Evolutionary conservation across 371 early-diverging fungal species (phyloP), one percentile per base, ranked within the genome.

Genomic region (Mucor circinelloides): DNA sequence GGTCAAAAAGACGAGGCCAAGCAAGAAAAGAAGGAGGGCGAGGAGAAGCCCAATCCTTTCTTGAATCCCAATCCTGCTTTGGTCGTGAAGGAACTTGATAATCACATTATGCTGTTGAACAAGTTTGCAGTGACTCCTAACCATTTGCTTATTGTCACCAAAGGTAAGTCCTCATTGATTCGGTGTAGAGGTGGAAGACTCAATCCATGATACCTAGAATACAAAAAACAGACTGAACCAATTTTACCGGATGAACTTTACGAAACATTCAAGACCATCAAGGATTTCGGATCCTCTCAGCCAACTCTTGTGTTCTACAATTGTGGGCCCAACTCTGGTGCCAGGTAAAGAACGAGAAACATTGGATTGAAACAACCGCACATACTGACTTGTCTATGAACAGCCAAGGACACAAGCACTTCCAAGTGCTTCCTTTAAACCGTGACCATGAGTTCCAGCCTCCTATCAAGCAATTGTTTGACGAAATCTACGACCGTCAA

Each of bases 351-450:
- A 17, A 40, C 15, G 36, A 42, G 21, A 59, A 28, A 42, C 10
- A 15, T 3, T 10, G 30, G 30, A 6, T 6, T 6, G 6, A 32
- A 9, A 2, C 34, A 32, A 32, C 9, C 34, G 34, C 34, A 32
- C 34, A 32, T 32, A 8, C n/a, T 57, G 21, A 28, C 8, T n/a
- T n/a, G n/a, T 28, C 6, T 63, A 3, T 28, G 19, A 38, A 3
- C 58, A 84, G 88, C 46, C 89, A 89, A 68, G 81, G 84, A 12
- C 94, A 92, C 67, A 91, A 91, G 56, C 94, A 93, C 61, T 42
- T 92, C 13, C 94, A 93, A 68, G 64, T 93, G 13, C 54, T 93
- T 23, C 90, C 92, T 10, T 72, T 87, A 12, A 48, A 63, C 13
- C 66, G 69, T 6, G 42, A 67, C 9, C 6, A 27, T 30, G 63